These are phyloP conservation scores for Pseudopyricularia cyperi DNA, from an alignment of 2,329 filamentous ascomycete species.

Conservation along the genomic window DNA sequence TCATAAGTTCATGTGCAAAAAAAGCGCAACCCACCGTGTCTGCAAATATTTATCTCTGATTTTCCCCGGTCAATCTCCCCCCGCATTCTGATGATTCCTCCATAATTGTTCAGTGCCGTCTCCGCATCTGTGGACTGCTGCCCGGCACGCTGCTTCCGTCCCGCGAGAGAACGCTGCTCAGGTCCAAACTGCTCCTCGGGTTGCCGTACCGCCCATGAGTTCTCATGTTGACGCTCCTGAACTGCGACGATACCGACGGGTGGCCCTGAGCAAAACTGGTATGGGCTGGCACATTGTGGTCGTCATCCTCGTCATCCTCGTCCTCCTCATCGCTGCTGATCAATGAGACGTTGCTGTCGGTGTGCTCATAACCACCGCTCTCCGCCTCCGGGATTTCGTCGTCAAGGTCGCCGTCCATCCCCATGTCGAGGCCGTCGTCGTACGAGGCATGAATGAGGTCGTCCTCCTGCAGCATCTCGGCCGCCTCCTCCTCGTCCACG, in stretches of 20 bases:
- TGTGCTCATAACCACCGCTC: constrained; percentile 58
- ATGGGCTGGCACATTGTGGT: too few relatives aligned
- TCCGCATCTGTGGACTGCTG: constrained; percentile 37
- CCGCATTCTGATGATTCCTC: not conserved
- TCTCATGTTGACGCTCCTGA: constrained; percentile 3
- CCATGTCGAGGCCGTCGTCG: constrained; percentile 28
- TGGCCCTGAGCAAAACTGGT: constrained; percentile 12
- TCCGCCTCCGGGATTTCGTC: constrained; percentile 57
- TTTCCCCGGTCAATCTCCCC: too few relatives aligned
- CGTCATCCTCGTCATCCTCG: too few relatives aligned
- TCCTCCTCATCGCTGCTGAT: constrained; percentile 28
- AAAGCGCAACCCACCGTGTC: too few relatives aligned
- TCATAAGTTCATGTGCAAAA: too few relatives aligned
- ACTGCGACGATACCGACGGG: constrained; percentile 3
- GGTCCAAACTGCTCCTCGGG: constrained; percentile 37
- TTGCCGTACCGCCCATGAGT: constrained; percentile 2
- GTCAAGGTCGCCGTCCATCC: constrained; percentile 58
- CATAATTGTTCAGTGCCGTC: constrained; percentile 9
- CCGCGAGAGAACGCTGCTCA: constrained; percentile 40
- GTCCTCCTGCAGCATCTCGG: constrained; percentile 51
- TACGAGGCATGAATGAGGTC: constrained; percentile 27
- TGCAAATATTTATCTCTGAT: too few relatives aligned
- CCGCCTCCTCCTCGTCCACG: constrained; percentile 39
- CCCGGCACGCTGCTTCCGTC: constrained; percentile 45
- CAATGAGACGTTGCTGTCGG: constrained; percentile 57